phyloP scores from a whole-genome alignment of 768 basidiomycete species.

The Pleurotus tuber-regium region DNA sequence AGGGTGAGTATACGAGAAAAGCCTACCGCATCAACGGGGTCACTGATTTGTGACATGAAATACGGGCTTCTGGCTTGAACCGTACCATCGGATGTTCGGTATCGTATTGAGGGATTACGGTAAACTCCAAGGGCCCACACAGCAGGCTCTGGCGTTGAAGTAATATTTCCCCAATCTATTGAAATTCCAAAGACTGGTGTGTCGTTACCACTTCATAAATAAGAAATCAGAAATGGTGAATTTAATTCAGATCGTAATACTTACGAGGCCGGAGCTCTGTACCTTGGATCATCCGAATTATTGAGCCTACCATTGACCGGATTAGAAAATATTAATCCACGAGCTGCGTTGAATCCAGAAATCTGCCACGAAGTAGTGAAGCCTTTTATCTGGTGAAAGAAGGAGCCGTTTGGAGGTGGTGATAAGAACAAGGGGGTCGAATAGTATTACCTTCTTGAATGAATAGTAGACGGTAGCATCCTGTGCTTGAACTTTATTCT shows the following conservation, averaged over 20 bases:
- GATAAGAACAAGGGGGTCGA: too few relatives aligned
- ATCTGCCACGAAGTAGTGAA: constrained; percentile 40
- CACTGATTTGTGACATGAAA: constrained; percentile 32
- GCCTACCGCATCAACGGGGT: constrained; percentile 30
- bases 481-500: constrained; percentile 41
- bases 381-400: constrained; percentile 22
- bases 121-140: constrained; percentile 37
- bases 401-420: too few relatives aligned
- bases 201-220: constrained; percentile 12
- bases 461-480: constrained; percentile 51
- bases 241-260: too few relatives aligned
- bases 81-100: constrained; percentile 19
- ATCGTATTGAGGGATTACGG: constrained; percentile 33
- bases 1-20: too few relatives aligned
- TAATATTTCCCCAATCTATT: constrained; percentile 42
- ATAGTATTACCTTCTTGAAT: constrained; percentile 32
- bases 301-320: constrained; percentile 28
- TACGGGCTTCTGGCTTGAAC: constrained; percentile 33
- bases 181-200: constrained; percentile 52
- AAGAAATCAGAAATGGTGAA: too few relatives aligned
- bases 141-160: constrained; percentile 23
- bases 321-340: constrained; percentile 35
- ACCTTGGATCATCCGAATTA: constrained; percentile 37
- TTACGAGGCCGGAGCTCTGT: constrained; percentile 32
- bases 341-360: constrained; percentile 35